Conservation (phyloP, 768 basidiomycete genomes). For the Pisolithus tinctorius region DNA sequence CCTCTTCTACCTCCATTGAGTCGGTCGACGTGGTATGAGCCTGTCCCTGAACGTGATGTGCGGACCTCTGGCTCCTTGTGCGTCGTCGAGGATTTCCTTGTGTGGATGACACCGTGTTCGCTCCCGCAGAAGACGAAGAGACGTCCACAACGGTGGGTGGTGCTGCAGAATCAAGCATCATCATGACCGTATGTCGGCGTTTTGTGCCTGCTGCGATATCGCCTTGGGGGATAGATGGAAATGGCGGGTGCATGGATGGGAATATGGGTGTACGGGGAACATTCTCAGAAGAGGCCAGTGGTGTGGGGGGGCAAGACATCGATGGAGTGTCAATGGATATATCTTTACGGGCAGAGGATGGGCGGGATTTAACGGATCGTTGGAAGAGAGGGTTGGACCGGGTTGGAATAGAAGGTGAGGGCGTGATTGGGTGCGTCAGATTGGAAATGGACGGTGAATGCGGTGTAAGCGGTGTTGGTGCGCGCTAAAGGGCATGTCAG, state of each 20-base stretch:
- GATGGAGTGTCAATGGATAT: constrained; percentile 11
- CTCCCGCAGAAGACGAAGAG: constrained; percentile 20
- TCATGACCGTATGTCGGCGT: constrained; percentile 73
- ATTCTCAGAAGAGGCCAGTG: constrained; percentile 25
- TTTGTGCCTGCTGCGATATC: constrained; percentile 54
- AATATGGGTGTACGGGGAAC: constrained; percentile 20
- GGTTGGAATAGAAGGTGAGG: constrained; percentile 23
- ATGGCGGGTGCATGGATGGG: constrained; percentile 4
- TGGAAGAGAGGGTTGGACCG: constrained; percentile 9
- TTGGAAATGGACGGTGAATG: constrained; percentile 21
- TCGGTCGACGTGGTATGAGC: constrained; percentile 34
- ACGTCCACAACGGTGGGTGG: constrained; percentile 32
- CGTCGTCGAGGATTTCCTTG: constrained; percentile 40
- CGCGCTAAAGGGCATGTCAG: constrained; percentile 12
- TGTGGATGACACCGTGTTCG: constrained; percentile 24
- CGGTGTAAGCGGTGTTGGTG: constrained; percentile 24
- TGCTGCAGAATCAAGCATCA: constrained; percentile 57
- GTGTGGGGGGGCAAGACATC: constrained; percentile 13
- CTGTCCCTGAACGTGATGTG: constrained; percentile 33
- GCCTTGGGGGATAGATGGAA: constrained; percentile 22
- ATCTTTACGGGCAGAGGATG: constrained; percentile 23
- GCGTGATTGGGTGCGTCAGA: constrained; percentile 14
- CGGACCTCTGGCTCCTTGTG: constrained; percentile 44
- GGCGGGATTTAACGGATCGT: constrained; percentile 26
- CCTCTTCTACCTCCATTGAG: constrained; percentile 75